Evolutionary conservation across 2,329 filamentous ascomycete species (phyloP), one percentile per base, ranked within the genome.

Genomic region (Aspergillus pseudoviridinutans): DNA sequence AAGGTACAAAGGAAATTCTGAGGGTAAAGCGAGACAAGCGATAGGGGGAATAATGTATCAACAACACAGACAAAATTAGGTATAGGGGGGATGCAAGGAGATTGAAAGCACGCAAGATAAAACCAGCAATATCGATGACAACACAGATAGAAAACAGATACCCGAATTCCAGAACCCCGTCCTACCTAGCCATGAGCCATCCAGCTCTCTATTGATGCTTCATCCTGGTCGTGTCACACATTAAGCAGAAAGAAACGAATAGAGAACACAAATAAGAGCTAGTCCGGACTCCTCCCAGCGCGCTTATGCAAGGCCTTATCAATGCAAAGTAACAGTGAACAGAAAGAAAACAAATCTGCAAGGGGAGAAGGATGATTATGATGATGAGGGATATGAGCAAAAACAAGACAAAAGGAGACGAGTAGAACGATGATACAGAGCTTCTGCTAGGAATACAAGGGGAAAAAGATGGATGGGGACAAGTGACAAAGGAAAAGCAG

Each of bases 251-350:
- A 57, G 54, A 58, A 57, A 58, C 50, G 55, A 61, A 68, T 58
- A 55, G 49, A 56, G 51, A 57, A 60, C 51, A 61, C 51, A 51
- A 57, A 47, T 35, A 41, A 49, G 58, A 60, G 58, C 59, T 61
- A 61, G 59, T 59, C 62, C 57, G 61, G 62, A 67, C 64, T 67
- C 65, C 65, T 64, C 62, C 64, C 62, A 62, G 58, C 53, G 60
- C 58, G 61, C 57, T 65, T 54, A 60, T 60, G 56, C 50, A 59
- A 44, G n/a, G 53, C 53, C 61, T 61, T 54, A 60, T 46, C 59
- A 61, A 64, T 64, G 58, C 57, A 59, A 66, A 60, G 56, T 42
- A 57, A 61, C 51, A 57, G 56, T 60, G 51, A 60, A 63, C 61
- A 60, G 55, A 57, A 41, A 47, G 51, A 58, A 41, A 46, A 47